A percentile compares a stretch with the other conserved stretches of the same genome.
Conservation (phyloP, 2,329 filamentous ascomycete genomes). For the Ceratocystiopsis sp. region DNA sequence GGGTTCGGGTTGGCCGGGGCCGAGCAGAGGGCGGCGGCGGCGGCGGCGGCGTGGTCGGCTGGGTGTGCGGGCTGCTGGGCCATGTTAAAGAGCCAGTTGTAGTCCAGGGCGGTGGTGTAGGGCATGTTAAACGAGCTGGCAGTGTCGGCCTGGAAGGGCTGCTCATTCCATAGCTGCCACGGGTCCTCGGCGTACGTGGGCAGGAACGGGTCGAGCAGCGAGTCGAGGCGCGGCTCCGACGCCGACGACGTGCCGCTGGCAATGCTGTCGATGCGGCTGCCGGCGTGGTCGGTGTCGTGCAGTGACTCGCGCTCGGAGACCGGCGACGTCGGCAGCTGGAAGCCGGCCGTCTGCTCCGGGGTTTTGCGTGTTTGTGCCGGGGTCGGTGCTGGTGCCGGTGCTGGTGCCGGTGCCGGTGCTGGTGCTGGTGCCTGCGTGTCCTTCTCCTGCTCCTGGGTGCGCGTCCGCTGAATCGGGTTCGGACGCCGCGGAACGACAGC, state of each 20-base stretch:
- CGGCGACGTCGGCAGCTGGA: slow-evolving; percentile 4
- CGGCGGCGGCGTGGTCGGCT: too few relatives aligned
- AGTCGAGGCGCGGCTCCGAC: background rate
- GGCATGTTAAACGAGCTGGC: slow-evolving; percentile 10
- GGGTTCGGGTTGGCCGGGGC: too few relatives aligned
- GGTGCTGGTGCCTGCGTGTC: too few relatives aligned
- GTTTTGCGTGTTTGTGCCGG: too few relatives aligned
- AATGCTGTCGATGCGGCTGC: too few relatives aligned
- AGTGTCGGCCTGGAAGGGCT: slow-evolving; percentile 8
- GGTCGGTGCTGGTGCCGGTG: too few relatives aligned
- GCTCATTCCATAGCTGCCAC: slow-evolving; percentile 3
- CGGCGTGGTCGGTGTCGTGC: too few relatives aligned
- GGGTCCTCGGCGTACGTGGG: background rate
- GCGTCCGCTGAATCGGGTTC: background rate
- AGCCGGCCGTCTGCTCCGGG: too few relatives aligned
- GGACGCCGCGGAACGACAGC: slow-evolving; percentile 1
- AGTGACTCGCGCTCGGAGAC: slow-evolving; percentile 1
- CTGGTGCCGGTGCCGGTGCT: too few relatives aligned
- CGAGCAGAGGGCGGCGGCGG: too few relatives aligned
- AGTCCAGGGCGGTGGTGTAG: slow-evolving; percentile 8
- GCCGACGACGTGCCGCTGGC: background rate
- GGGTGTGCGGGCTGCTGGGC: background rate
- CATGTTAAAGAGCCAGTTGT: slow-evolving; percentile 9
- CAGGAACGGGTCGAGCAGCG: background rate
- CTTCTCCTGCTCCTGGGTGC: too few relatives aligned